Percentiles rank a stretch among this genome's conserved stretches.
phyloP scores from a whole-genome alignment of 1,284 basidiomycete genomes.

The Trichosporon sp. region DNA sequence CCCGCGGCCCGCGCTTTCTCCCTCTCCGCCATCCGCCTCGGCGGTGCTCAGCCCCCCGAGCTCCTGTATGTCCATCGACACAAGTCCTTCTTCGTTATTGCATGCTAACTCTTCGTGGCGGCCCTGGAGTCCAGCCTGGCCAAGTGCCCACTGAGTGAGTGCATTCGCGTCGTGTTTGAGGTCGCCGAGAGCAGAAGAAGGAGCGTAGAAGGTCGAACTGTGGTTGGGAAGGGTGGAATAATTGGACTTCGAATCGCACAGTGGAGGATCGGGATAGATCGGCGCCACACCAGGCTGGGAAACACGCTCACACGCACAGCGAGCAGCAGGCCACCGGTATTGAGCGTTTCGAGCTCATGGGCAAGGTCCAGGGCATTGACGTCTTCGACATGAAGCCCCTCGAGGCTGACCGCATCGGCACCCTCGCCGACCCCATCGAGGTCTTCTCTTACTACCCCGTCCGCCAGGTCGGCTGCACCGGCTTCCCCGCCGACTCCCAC shows the following conservation, averaged over 20 bases:
- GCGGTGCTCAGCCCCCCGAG: slow-evolving; percentile 45
- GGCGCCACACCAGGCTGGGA: background rate
- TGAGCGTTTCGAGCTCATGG: slow-evolving; percentile 90
- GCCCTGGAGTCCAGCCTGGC: slow-evolving; percentile 52
- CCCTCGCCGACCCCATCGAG: slow-evolving; percentile 81
- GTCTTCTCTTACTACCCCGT: slow-evolving; percentile 78
- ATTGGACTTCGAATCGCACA: background rate
- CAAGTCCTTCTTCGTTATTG: background rate
- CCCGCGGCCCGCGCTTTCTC: slow-evolving; percentile 46
- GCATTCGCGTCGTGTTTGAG: background rate
- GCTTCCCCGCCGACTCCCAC: slow-evolving; percentile 87
- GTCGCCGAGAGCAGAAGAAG: background rate
- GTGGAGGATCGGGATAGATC: background rate
- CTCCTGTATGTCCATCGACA: slow-evolving; percentile 24
- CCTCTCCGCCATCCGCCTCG: slow-evolving; percentile 42
- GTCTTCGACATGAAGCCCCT: slow-evolving; percentile 90
- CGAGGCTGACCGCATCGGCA: slow-evolving; percentile 83
- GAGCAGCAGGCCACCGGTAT: slow-evolving; percentile 92
- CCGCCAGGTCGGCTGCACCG: slow-evolving; percentile 88
- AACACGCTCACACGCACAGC: slow-evolving; percentile 39
- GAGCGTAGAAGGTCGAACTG: background rate
- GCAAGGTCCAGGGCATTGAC: slow-evolving; percentile 82
- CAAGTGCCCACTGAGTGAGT: slow-evolving; percentile 56
- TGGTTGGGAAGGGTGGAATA: background rate
- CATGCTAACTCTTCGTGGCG: slow-evolving; percentile 28